Evolutionary conservation across 1,284 basidiomycete species (phyloP).

Genomic region (Porodaedalea pini): DNA sequence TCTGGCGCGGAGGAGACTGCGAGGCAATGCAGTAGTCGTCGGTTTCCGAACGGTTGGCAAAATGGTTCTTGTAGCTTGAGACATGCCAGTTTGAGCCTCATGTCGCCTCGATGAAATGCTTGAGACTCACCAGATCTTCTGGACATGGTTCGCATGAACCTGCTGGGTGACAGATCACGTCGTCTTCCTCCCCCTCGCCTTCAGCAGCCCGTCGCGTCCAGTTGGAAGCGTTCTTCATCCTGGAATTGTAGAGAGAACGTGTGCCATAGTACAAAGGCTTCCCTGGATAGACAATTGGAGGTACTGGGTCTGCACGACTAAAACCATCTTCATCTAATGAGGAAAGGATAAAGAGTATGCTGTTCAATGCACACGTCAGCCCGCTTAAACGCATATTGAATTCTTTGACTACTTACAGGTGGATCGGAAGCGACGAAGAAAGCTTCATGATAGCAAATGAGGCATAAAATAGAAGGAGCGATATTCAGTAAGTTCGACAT

Average conservation of each 20-base stretch:
- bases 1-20: constrained; percentile 26
- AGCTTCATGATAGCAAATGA: background rate
- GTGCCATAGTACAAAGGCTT: no score
- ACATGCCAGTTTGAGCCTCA: constrained; percentile 3
- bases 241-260: background rate
- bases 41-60: constrained; percentile 88
- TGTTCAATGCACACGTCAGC: background rate
- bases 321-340: background rate
- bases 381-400: background rate
- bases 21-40: constrained; percentile 78
- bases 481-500: background rate
- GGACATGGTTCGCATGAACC: constrained; percentile 85
- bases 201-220: background rate
- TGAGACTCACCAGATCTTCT: constrained; percentile 59
- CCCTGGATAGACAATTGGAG: background rate
- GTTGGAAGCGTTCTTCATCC: background rate
- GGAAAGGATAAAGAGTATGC: background rate
- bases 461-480: background rate
- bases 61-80: constrained; percentile 76
- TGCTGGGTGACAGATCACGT: constrained; percentile 65
- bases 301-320: background rate
- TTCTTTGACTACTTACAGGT: background rate
- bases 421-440: background rate
- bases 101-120: background rate
- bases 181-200: background rate